Base-by-base conservation (phyloP, 1,284 basidiomycete species). In the Fomitopsis palustris region DNA sequence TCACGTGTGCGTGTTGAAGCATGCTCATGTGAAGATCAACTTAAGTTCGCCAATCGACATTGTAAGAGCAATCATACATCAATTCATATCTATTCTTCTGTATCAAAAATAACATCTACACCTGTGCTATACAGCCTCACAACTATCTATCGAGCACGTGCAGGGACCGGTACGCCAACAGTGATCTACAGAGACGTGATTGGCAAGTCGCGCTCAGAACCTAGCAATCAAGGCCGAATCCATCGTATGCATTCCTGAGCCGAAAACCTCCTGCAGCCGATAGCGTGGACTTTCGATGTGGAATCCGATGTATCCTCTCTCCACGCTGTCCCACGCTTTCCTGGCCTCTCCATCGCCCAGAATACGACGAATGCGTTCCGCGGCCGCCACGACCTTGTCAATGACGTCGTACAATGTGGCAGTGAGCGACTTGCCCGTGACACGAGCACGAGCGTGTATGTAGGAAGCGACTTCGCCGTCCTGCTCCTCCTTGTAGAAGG, bases 401-500 rank as follows among this genome's bases (percentile, higher is more conserved):
- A 62, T 54, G 17, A 62, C 51, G 29, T 65, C 62, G 4, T 35
- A 25, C 14, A 64, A 45, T 12, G 56, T 60, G 5, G 38, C 54
- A 16, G 17, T 17, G 14, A 55, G 12, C 25, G 52, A 29, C 23
- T 59, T 63, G 7, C 54, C 61, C 8, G 61, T 61, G 0, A 60
- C 52, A 16, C 37, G 17, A 4, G 59, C 63, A 19, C 63, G 58
- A 27, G 55, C 61, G 33, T 60, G 57, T 21, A 64, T 53, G 33
- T 61, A 59, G 14, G 54, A 61, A 19, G n/a, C 33, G 8, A 31
- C 55, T 8, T 64, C 63, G 4, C 54, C 58, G 9, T 37, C 56
- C 10, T 59, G 29, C 37, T 62, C 63, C 45, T 64, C 63, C 51
- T 64, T 64, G 55, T 64, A 64, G 54, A 62, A 64, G 14, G 61